Conservation (phyloP, 208 protist species). For the Wallacemonas sp. region DNA sequence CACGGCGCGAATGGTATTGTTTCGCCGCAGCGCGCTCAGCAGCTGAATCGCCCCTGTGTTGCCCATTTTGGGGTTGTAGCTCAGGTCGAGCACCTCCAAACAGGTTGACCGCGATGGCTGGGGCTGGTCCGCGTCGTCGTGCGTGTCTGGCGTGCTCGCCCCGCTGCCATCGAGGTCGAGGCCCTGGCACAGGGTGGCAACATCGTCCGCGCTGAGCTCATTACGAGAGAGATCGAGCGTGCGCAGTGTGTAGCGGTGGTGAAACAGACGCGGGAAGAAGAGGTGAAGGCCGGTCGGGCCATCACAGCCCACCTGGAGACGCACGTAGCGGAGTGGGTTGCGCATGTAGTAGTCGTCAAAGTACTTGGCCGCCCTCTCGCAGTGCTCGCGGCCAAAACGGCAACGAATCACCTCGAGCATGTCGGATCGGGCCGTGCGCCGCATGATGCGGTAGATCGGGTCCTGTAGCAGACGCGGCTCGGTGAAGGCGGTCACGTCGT, state of each 20-base stretch:
- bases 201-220: constrained; percentile 58
- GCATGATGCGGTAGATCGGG: constrained; percentile 89
- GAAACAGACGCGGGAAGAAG: constrained; percentile 66
- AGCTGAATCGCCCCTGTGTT: constrained; percentile 70
- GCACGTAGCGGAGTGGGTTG: constrained; percentile 76
- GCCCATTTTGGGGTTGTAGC: constrained; percentile 78
- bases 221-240: constrained; percentile 86
- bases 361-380: constrained; percentile 69
- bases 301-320: constrained; percentile 82
- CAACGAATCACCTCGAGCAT: constrained; percentile 80
- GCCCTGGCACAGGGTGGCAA: constrained; percentile 52
- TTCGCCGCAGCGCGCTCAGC: constrained; percentile 35
- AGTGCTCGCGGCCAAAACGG: constrained; percentile 66
- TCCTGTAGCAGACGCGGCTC: constrained; percentile 39
- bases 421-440: constrained; percentile 74
- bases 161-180: constrained; percentile 39
- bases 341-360: constrained; percentile 78
- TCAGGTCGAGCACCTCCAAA: constrained; percentile 86
- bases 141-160: neutral
- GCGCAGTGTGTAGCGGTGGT: constrained; percentile 66
- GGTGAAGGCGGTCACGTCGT: no score
- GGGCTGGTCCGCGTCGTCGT: neutral
- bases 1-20: constrained; percentile 62
- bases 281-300: constrained; percentile 60
- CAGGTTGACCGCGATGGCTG: constrained; percentile 10